Evolutionary conservation across 768 basidiomycete genomes (phyloP), one percentile per base, ranked within the genome.

Genomic region (Pleurotus tuber-regium): DNA sequence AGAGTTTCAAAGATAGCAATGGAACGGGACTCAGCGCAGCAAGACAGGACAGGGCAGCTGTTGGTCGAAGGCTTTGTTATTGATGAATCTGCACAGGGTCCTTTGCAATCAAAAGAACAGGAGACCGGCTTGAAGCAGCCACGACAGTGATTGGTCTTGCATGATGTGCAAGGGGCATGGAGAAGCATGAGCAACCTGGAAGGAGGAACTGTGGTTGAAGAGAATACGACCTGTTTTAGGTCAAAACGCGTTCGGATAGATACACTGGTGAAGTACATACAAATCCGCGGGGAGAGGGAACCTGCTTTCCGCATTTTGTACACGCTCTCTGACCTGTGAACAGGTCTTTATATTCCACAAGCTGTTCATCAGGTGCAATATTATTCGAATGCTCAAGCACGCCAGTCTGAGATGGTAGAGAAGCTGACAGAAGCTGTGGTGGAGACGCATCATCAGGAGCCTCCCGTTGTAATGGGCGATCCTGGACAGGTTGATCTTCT

Each of bases 1-100:
- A 81, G 63, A 18, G 67, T 67, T 56, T 80, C 77, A 51, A 76
- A 80, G 16, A 80, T 58, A 4, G 78, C 79, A n/a, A 80, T 69
- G 8, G 74, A 75, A 25, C 79, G 74, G 1, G 66, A 67, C 40
- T 72, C 70, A 9, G 77, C 65, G 57, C 78, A 81, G 60, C 79
- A 81, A 2, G 60, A 59, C 25, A 64, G 41, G 31, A 74, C 66
- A 2, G 58, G 43, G 57, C 79, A 81, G 3, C 53, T 53, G 2
- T 53, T 21, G 33, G 64, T 67, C 31, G 63, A 66, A 29, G 56
- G 59, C n/a, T n/a, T n/a, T n/a, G n/a, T n/a, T n/a, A n/a, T n/a
- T n/a, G n/a, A n/a, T n/a, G n/a, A n/a, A n/a, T n/a, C n/a, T n/a
- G n/a, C n/a, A n/a, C n/a, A n/a, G n/a, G 9, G 33, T 9, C 78